Evolutionary conservation across 2,329 filamentous ascomycete genomes (phyloP).

Genomic region (Neofusicoccum kwambonambiense): DNA sequence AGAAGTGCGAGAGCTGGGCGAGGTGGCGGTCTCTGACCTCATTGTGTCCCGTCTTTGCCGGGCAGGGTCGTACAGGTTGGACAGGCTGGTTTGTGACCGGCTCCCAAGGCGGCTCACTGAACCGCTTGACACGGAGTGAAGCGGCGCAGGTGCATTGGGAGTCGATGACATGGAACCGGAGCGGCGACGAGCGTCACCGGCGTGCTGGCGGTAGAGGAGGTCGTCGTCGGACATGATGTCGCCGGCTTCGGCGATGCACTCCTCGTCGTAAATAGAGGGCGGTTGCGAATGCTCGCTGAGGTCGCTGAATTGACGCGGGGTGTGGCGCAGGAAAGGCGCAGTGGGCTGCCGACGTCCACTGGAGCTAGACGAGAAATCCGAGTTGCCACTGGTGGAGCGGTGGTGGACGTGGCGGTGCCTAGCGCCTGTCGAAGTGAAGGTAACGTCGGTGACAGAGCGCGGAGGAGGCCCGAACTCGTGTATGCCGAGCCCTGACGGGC

Average conservation of each 20-base stretch:
- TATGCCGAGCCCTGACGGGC: conserved; percentile 53
- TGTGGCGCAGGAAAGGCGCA: conserved; percentile 56
- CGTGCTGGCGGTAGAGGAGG: conserved; percentile 38
- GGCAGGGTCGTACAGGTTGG: conserved; percentile 44
- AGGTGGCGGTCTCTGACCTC: conserved; percentile 48
- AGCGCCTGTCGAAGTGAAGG: conserved; percentile 40
- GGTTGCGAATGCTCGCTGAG: conserved; percentile 52
- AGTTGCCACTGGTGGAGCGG: conserved; percentile 56
- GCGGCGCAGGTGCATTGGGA: conserved; percentile 32
- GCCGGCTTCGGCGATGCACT: conserved; percentile 43
- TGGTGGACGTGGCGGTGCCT: conserved; percentile 44
- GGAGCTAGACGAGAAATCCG: conserved; percentile 53
- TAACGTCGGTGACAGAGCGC: conserved; percentile 44
- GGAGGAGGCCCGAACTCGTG: conserved; percentile 44
- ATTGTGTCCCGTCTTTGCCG: conserved; percentile 50
- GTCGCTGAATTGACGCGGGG: conserved; percentile 54
- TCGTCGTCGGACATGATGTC: conserved; percentile 50
- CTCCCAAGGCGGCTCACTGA: conserved; percentile 49
- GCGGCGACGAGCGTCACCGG: conserved; percentile 39
- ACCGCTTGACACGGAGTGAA: conserved; percentile 34
- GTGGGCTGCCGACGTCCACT: conserved; percentile 47
- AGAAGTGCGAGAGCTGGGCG: conserved; percentile 55
- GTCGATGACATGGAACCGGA: conserved; percentile 45
- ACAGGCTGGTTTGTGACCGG: conserved; percentile 54
- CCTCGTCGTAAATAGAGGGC: conserved; percentile 48